A percentile compares a stretch with the other conserved stretches of the same genome.
These are phyloP conservation scores for Neotropicomus parvogracilis DNA, from an alignment of 1,284 basidiomycete genomes.

Conservation along the genomic window DNA sequence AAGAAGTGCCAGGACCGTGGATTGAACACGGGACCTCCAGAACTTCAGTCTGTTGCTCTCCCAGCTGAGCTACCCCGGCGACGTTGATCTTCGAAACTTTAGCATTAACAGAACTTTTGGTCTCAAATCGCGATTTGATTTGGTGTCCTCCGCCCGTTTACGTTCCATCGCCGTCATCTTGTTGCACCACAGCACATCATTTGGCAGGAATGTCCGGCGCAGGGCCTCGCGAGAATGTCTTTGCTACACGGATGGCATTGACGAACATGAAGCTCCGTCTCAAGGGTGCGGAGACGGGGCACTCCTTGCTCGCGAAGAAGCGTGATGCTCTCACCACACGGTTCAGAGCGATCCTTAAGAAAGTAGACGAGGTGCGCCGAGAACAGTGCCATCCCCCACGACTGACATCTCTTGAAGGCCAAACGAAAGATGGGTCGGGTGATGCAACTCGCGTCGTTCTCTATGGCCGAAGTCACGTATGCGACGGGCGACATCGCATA, in stretches of 20 bases:
- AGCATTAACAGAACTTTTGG: background rate
- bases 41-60: slow-evolving; percentile 76
- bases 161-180: background rate
- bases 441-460: slow-evolving; percentile 98
- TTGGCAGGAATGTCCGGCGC: slow-evolving; percentile 72
- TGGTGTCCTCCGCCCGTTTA: background rate
- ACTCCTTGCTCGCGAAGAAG: slow-evolving; percentile 96
- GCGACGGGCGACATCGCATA: slow-evolving; percentile 97
- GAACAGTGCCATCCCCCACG: background rate
- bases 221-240: slow-evolving; percentile 86
- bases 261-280: slow-evolving; percentile 91
- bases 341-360: slow-evolving; percentile 85
- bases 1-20: slow-evolving; percentile 48
- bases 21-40: slow-evolving; percentile 59
- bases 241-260: slow-evolving; percentile 92
- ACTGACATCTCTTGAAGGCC: slow-evolving; percentile 51
- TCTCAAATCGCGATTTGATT: background rate
- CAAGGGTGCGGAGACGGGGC: slow-evolving; percentile 96
- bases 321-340: slow-evolving; percentile 92
- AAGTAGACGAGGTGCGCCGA: slow-evolving; percentile 84
- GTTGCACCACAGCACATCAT: background rate
- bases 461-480: slow-evolving; percentile 97
- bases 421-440: slow-evolving; percentile 99
- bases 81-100: rapidly evolving
- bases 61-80: slow-evolving; percentile 70